Conservation (phyloP, 2,329 filamentous ascomycete genomes). For the Arthrobotrys iridis region DNA sequence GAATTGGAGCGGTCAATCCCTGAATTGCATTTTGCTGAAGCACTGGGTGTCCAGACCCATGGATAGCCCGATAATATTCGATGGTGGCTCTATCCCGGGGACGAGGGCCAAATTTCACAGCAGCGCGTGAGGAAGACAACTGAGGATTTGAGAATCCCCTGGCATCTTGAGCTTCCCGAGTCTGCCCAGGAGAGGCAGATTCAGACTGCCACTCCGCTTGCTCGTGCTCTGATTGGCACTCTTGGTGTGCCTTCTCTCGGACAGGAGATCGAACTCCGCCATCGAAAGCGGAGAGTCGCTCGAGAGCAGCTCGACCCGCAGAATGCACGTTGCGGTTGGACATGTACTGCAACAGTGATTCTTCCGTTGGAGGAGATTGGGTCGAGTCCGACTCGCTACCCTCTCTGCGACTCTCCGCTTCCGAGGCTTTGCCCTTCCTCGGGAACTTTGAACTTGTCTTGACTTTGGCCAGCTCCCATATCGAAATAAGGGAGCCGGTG, state of each 20-base stretch:
- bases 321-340: background rate
- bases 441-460: conserved; percentile 6
- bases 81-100: conserved; percentile 2
- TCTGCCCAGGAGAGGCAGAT: background rate
- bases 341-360: background rate
- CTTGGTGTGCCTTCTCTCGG: background rate
- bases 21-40: too few species aligned
- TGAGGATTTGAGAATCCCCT: background rate
- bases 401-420: background rate
- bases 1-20: too few species aligned
- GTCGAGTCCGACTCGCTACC: background rate
- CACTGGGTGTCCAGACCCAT: background rate
- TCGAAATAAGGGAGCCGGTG: too few species aligned
- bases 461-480: too few species aligned
- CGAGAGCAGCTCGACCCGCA: background rate
- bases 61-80: background rate
- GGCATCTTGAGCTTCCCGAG: background rate
- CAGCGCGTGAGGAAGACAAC: background rate
- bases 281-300: background rate
- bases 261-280: background rate
- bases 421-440: background rate
- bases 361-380: background rate
- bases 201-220: background rate
- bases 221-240: background rate
- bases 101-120: background rate